These are phyloP conservation scores for Colletotrichum gloeosporioides DNA, from an alignment of 2,329 filamentous ascomycete species.

Conservation along the genomic window DNA sequence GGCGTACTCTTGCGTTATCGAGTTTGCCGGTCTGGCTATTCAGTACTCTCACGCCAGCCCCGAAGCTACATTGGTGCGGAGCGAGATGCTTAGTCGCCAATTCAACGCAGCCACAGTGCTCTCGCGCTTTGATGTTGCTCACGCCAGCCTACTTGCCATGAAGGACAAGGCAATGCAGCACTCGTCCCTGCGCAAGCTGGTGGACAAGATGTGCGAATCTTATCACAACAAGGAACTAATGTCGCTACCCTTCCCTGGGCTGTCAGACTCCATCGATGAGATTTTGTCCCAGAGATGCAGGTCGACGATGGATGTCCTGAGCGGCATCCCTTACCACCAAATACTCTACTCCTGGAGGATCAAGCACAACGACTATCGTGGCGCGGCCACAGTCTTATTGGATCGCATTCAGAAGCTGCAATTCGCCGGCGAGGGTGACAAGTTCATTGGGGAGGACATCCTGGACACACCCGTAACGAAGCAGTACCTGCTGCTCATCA, in stretches of 20 bases:
- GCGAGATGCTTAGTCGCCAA: conserved; percentile 80
- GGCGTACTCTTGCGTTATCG: conserved; percentile 80
- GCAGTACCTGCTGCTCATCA: conserved; percentile 90
- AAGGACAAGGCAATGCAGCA: conserved; percentile 74
- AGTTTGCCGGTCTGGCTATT: conserved; percentile 80
- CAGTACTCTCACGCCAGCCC: conserved; percentile 57
- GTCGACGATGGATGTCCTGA: conserved; percentile 68
- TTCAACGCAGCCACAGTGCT: conserved; percentile 84
- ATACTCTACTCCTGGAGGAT: conserved; percentile 93
- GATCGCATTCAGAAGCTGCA: conserved; percentile 69
- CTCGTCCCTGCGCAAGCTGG: conserved; percentile 73
- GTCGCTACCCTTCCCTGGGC: conserved; percentile 76
- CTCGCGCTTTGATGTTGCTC: conserved; percentile 82
- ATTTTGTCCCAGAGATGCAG: conserved; percentile 76
- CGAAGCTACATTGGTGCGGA: conserved; percentile 51
- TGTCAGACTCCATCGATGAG: conserved; percentile 80
- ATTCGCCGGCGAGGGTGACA: conserved; percentile 63
- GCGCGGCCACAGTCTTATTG: conserved; percentile 68
- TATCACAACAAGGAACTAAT: conserved; percentile 72
- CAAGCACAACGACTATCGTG: conserved; percentile 83
- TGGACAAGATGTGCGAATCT: conserved; percentile 73
- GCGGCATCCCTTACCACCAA: conserved; percentile 78
- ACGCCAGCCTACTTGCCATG: conserved; percentile 77
- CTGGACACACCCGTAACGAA: conserved; percentile 71
- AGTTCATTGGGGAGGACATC: conserved; percentile 57